Conservation (phyloP, 345 rosid genomes). For the Draba incana region DNA sequence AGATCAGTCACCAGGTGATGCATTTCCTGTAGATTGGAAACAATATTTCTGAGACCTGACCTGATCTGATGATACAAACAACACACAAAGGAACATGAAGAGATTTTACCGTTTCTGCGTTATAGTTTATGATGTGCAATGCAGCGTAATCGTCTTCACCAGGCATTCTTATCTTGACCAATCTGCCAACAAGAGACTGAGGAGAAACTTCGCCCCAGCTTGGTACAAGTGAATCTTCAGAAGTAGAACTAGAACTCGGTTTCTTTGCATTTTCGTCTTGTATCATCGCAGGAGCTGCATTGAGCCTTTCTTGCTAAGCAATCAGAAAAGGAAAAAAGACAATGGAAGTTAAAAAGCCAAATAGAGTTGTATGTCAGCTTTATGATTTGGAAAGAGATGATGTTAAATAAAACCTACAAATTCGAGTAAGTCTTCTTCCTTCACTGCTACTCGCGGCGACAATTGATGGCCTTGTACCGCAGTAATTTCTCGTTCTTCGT, state of each 20-base stretch:
- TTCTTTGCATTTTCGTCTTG: neutral
- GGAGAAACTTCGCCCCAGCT: slow-evolving; percentile 38
- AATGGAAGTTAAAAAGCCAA: neutral
- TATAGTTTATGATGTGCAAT: slow-evolving; percentile 14
- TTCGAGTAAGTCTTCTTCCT: neutral
- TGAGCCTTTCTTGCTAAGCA: slow-evolving; percentile 26
- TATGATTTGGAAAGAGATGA: slow-evolving; percentile 14
- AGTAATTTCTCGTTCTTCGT: neutral
- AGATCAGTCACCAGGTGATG: slow-evolving; percentile 4
- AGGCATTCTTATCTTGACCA: slow-evolving; percentile 1
- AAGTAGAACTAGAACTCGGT: slow-evolving; percentile 2
- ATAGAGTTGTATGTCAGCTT: slow-evolving; percentile 3
- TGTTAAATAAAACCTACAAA: slow-evolving; percentile 4
- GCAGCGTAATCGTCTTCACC: neutral
- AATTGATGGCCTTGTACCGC: neutral
- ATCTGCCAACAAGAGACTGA: slow-evolving; percentile 22
- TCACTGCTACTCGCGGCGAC: neutral
- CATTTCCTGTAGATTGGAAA: slow-evolving; percentile 31
- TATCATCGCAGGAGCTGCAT: slow-evolving; percentile 16
- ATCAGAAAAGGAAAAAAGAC: neutral
- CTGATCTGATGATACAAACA: slow-evolving; percentile 25
- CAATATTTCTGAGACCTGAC: slow-evolving; percentile 17
- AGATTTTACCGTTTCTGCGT: slow-evolving; percentile 26
- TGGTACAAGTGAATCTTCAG: slow-evolving; percentile 1
- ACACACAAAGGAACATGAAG: slow-evolving; percentile 19